These are phyloP conservation scores for Hyaloperonospora brassicae DNA, from an alignment of 352 stramenopile species.

Conservation along the genomic window DNA sequence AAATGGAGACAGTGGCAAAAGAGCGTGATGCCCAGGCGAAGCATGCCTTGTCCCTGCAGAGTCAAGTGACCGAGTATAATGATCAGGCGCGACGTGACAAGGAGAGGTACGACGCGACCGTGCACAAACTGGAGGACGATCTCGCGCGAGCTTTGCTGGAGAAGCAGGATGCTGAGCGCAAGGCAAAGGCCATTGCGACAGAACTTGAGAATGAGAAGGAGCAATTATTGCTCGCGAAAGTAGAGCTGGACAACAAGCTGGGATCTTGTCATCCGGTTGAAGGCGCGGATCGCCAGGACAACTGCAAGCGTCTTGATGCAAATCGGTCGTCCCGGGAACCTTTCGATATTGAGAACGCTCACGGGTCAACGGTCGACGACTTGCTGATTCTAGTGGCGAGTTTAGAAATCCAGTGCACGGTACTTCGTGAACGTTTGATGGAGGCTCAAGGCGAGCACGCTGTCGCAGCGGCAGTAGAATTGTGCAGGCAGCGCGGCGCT, in stretches of 20 bases:
- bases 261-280: too few species aligned
- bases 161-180: conserved; percentile 39
- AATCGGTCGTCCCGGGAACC: too few species aligned
- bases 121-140: conserved; percentile 48
- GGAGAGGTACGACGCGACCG: too few species aligned
- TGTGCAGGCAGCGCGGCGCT: conserved; percentile 26
- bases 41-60: too few species aligned
- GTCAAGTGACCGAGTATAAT: too few species aligned
- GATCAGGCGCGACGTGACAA: too few species aligned
- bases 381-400: conserved; percentile 55
- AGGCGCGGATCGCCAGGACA: too few species aligned
- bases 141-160: conserved; percentile 45
- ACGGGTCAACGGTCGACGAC: conserved; percentile 36
- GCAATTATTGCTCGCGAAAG: conserved; percentile 44
- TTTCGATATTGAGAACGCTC: too few species aligned
- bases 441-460: conserved; percentile 32
- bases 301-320: too few species aligned
- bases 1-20: too few species aligned
- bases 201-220: conserved; percentile 53
- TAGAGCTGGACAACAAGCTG: conserved; percentile 48
- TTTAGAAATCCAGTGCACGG: conserved; percentile 60
- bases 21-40: too few species aligned
- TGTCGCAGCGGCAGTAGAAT: conserved; percentile 26
- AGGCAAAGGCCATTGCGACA: conserved; percentile 44
- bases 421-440: conserved; percentile 44